Evolutionary conservation across 2,329 filamentous ascomycete genomes (phyloP), one percentile per base, ranked within the genome.

Genomic region (Penicillium crustosum): DNA sequence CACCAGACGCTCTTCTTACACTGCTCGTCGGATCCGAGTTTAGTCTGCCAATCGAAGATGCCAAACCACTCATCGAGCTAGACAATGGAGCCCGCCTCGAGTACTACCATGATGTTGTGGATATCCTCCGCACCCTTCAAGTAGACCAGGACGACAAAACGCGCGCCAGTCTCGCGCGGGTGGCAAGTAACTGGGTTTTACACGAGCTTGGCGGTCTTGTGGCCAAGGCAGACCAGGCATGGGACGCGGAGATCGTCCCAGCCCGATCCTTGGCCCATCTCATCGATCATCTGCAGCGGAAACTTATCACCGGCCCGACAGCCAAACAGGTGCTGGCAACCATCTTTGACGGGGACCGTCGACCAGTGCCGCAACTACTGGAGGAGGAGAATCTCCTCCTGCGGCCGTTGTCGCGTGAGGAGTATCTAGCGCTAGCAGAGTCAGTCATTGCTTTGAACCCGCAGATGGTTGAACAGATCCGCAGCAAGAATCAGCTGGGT

Each of bases 11-110:
- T 17, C 84, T 90, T 56, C 72, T 93, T 2, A 78, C 84, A 35
- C 79, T 83, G 36, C 79, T 96, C 3, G 81, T 86, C 1, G 74
- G 81, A 3, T 61, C 73, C 6, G 70, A 72, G n/a, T 92, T 90
- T 66, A 85, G 85, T 0, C 78, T 99, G 13, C 89, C 87, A 0
- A 72, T 85, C 8, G 94, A 94, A 70, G 94, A 99, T 68, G 93
- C 93, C 1, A 83, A 90, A 63, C 89, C 92, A 0, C 79, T 99
- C 35, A 82, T 93, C 47, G 82, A 85, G 8, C 79, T 96, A 0
- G 90, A 97, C 61, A 84, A 89, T 54, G 93, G 93, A 8, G 86
- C 86, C 8, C 84, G 93, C 42, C 77, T 94, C 4, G 88, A 96
- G 64, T 97, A 93, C 73, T 95, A 92, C 69, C 71, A 79, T 56